Evolutionary conservation across 2,329 filamentous ascomycete species (phyloP), one percentile per base, ranked within the genome.

Genomic region (Coniella vitis): DNA sequence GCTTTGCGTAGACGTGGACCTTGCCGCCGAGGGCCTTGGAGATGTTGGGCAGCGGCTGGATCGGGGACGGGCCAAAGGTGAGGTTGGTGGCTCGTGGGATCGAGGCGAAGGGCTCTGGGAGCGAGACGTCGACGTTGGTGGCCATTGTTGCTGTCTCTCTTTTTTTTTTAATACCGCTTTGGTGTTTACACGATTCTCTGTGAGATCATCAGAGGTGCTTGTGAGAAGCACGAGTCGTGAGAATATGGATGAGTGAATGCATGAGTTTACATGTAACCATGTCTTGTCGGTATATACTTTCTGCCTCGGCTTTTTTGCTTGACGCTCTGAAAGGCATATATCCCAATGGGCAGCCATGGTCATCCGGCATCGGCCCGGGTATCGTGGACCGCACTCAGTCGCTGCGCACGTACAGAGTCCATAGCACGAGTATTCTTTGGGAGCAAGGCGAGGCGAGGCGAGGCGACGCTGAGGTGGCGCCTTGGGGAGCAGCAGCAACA

Each of bases 1-100:
- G 76, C 65, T 87, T 87, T 46, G 84, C 83, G 60, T 80, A 87
- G 54, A 87, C 75, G 17, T 73, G 70, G 36, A 84, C 78, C 56
- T 74, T 74, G 25, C 74, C 74, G 42, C 77, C 75, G 4, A 86
- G 73, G 20, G 77, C 78, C 46, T 72, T 63, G 29, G 79, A 81
- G 59, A 86, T 84, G 54, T 81, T 75, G 47, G 81, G 78, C 32
- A 88, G 75, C 45, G 72, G 64, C 60, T 87, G 81, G 58, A 87
- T 83, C 25, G 83, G 83, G 0, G 83, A 86, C 14, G 82, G 78
- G 1, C 80, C 81, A 47, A 86, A 83, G 52, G 84, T 77, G 57
- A 87, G 75, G 9, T n/a, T n/a, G n/a, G 69, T 63, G 56, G 78
- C 68, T 51, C 78, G 73, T 12, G 81, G 79, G 58, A 87, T 86